phyloP scores from a whole-genome alignment of 2,329 filamentous ascomycete species.

The Sphaerulina musiva region DNA sequence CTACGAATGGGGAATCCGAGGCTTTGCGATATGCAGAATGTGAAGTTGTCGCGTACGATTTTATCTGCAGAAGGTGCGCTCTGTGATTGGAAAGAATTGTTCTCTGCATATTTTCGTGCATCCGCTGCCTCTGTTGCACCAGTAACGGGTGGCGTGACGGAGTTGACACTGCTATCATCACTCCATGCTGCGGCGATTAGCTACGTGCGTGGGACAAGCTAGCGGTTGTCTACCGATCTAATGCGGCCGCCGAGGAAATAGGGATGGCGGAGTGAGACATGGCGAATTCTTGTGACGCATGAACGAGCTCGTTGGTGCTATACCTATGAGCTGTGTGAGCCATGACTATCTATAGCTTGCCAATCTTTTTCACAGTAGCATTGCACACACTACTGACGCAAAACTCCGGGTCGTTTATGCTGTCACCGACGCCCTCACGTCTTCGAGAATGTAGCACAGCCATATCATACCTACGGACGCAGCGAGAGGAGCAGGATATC shows the following conservation, averaged over 20 bases:
- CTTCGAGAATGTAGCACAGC: too few relatives aligned
- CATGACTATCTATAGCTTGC: not conserved
- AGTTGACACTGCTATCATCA: not conserved
- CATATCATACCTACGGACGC: too few relatives aligned
- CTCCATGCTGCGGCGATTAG: conserved; percentile 6
- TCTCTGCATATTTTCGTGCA: conserved; percentile 19
- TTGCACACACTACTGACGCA: not conserved
- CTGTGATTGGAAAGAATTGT: conserved; percentile 25
- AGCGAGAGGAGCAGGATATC: not conserved
- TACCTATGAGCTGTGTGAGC: too few relatives aligned
- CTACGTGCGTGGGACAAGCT: conserved; percentile 6
- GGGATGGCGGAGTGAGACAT: conserved; percentile 1
- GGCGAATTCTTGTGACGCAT: not conserved
- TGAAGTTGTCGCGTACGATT: conserved; percentile 17
- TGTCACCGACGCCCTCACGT: too few relatives aligned
- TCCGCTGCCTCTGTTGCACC: not conserved
- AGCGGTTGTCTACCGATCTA: conserved; percentile 5
- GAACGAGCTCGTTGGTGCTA: not conserved
- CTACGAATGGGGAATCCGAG: conserved; percentile 9
- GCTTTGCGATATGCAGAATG: conserved; percentile 7
- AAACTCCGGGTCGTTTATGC: too few relatives aligned
- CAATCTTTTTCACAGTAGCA: not conserved
- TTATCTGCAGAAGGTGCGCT: conserved; percentile 17
- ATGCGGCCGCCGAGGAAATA: conserved; percentile 2
- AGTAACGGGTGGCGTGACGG: not conserved